Evolutionary conservation across 441 rosid genomes (phyloP).

Genomic region (Eutrema salsugineum): DNA sequence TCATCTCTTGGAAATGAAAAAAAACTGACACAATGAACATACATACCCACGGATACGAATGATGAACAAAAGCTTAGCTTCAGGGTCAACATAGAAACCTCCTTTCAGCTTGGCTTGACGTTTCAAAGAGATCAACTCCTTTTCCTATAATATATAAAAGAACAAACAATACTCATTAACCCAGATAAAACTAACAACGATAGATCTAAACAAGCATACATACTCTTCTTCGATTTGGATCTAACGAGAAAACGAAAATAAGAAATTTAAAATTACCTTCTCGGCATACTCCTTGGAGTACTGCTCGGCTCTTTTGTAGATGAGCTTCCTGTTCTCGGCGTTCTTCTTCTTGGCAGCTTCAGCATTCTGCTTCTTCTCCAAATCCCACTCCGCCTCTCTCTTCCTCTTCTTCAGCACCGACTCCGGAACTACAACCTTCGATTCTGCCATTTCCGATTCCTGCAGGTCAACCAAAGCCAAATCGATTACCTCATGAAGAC

Average conservation of each 20-base stretch:
- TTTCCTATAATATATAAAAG: conserved; percentile 30
- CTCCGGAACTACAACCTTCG: conserved; percentile 57
- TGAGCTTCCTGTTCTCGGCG: conserved; percentile 54
- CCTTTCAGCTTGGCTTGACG: conserved; percentile 84
- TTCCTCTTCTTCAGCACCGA: conserved; percentile 76
- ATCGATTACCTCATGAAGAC: background rate
- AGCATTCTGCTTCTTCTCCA: conserved; percentile 42
- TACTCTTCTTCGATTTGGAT: background rate
- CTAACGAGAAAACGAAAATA: background rate
- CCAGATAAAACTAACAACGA: background rate
- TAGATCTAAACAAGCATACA: background rate
- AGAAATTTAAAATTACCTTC: conserved; percentile 28
- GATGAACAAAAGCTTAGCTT: conserved; percentile 77
- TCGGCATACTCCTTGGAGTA: conserved; percentile 57
- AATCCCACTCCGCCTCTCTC: conserved; percentile 72
- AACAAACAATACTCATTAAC: background rate
- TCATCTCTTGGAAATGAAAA: background rate
- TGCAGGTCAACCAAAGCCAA: background rate
- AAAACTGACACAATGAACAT: background rate
- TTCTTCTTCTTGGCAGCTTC: conserved; percentile 50
- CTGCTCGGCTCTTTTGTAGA: conserved; percentile 55
- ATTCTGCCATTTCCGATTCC: conserved; percentile 49
- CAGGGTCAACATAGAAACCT: conserved; percentile 82
- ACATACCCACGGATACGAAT: conserved; percentile 79
- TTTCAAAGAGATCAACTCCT: conserved; percentile 60